A percentile compares a stretch with the other conserved stretches of the same genome.
Evolutionary conservation across 805 yeast species (phyloP).

Genomic region (Wickerhamiella hasegawae): DNA sequence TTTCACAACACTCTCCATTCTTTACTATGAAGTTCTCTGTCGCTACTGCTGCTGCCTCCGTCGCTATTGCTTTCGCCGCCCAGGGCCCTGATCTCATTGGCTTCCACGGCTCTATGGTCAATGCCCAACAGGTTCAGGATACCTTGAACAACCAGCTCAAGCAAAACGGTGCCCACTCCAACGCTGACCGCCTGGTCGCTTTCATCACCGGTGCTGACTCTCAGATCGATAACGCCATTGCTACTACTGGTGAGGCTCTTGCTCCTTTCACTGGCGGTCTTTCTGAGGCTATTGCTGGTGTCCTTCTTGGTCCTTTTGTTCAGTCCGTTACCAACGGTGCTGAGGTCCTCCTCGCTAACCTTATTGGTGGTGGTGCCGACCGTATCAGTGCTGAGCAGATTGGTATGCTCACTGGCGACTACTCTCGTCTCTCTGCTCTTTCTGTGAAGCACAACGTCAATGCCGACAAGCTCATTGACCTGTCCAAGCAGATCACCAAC

Average conservation of each 20-base stretch:
- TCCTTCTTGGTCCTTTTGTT: conserved; percentile 18
- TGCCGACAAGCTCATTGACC: conserved; percentile 8
- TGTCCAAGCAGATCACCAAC: conserved; percentile 10
- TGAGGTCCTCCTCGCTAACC: conserved; percentile 16
- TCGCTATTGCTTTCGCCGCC: conserved; percentile 6
- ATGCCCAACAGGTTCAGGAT: conserved; percentile 10
- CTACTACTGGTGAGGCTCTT: conserved; percentile 9
- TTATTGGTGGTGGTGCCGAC: conserved; percentile 12
- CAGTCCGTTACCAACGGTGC: conserved; percentile 21
- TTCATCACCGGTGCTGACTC: conserved; percentile 21
- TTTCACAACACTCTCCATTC: background rate
- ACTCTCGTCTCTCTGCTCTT: conserved; percentile 10
- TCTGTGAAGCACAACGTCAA: conserved; percentile 10
- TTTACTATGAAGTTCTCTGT: background rate
- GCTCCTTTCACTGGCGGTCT: conserved; percentile 11
- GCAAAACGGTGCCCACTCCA: conserved; percentile 5
- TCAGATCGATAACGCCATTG: conserved; percentile 19
- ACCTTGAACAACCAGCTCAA: conserved; percentile 5
- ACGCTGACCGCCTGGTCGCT: conserved; percentile 10
- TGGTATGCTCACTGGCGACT: conserved; percentile 11
- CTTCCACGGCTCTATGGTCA: conserved; percentile 7
- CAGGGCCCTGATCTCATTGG: conserved; percentile 3
- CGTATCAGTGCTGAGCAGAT: conserved; percentile 6
- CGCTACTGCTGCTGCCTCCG: background rate
- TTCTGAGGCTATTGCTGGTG: conserved; percentile 9